Conservation (phyloP, 2,329 filamentous ascomycete species). For the Fusarium tanahbumbuense region DNA sequence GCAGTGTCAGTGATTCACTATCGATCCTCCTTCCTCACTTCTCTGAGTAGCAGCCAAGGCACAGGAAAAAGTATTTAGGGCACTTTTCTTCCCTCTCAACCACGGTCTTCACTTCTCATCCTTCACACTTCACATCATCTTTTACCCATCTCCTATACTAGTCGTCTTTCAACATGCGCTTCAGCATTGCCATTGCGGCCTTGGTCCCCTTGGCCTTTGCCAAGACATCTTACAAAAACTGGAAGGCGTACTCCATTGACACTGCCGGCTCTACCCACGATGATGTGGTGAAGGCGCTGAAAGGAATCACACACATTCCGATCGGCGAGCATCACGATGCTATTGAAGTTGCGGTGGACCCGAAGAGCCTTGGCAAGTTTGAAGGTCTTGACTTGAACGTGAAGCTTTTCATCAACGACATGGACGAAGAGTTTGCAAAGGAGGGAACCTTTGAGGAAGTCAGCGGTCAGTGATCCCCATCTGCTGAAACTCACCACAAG, state of each 20-base stretch:
- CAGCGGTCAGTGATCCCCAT: accelerated
- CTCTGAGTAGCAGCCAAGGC: not conserved
- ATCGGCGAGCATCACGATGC: conserved; percentile 39
- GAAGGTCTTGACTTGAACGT: conserved; percentile 40
- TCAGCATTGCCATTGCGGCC: conserved; percentile 7
- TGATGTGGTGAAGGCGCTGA: conserved; percentile 28
- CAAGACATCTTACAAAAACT: conserved; percentile 43
- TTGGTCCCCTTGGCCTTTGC: conserved; percentile 26
- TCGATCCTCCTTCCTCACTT: not conserved
- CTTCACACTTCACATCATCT: not conserved
- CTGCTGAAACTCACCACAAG: accelerated
- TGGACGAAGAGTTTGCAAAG: conserved; percentile 42
- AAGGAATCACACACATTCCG: conserved; percentile 37
- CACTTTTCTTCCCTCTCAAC: not conserved
- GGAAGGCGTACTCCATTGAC: conserved; percentile 45
- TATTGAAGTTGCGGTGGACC: conserved; percentile 45
- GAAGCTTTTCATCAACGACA: conserved; percentile 38
- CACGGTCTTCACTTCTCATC: not conserved
- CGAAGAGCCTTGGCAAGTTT: conserved; percentile 38
- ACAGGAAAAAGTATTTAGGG: not conserved
- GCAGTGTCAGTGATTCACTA: conserved; percentile 5
- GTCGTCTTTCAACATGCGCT: conserved; percentile 7
- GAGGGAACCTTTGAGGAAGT: conserved; percentile 35
- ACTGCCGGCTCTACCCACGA: conserved; percentile 24
- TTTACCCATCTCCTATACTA: not conserved